These are phyloP conservation scores for Pseudocercospora vitis DNA, from an alignment of 2,329 filamentous ascomycete genomes.

Conservation along the genomic window DNA sequence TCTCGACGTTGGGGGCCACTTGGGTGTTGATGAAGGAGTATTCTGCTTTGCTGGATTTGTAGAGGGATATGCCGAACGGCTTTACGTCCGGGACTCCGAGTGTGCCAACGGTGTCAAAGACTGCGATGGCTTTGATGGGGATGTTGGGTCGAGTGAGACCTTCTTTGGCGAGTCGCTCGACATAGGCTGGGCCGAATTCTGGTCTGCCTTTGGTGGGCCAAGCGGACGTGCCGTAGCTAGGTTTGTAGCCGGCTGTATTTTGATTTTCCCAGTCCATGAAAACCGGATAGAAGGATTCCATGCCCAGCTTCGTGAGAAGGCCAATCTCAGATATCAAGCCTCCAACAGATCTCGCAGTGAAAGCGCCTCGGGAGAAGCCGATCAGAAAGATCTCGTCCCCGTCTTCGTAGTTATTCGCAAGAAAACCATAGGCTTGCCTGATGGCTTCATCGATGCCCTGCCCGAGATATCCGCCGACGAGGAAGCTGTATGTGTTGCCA, in stretches of 20 bases:
- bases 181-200: conserved; percentile 42
- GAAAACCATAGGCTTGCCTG: conserved; percentile 61
- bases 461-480: conserved; percentile 30
- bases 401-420: conserved; percentile 58
- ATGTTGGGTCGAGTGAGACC: conserved; percentile 33
- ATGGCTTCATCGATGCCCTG: conserved; percentile 47
- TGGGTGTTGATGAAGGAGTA: conserved; percentile 49
- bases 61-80: conserved; percentile 26
- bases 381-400: conserved; percentile 46
- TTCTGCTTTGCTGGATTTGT: conserved; percentile 27
- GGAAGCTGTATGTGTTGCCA: conserved; percentile 19
- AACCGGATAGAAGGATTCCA: conserved; percentile 30
- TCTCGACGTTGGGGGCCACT: conserved; percentile 36
- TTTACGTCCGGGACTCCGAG: conserved; percentile 47
- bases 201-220: conserved; percentile 38
- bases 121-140: conserved; percentile 41
- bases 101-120: conserved; percentile 47
- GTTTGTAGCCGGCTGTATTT: conserved; percentile 21
- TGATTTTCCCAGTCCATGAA: conserved; percentile 36
- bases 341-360: conserved; percentile 43
- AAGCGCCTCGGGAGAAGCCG: conserved; percentile 40
- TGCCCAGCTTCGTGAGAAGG: conserved; percentile 38
- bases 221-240: conserved; percentile 12
- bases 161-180: conserved; percentile 37
- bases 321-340: conserved; percentile 45